Evolutionary conservation across 2,329 filamentous ascomycete genomes (phyloP).

Genomic region (Trichoderma lentiforme): DNA sequence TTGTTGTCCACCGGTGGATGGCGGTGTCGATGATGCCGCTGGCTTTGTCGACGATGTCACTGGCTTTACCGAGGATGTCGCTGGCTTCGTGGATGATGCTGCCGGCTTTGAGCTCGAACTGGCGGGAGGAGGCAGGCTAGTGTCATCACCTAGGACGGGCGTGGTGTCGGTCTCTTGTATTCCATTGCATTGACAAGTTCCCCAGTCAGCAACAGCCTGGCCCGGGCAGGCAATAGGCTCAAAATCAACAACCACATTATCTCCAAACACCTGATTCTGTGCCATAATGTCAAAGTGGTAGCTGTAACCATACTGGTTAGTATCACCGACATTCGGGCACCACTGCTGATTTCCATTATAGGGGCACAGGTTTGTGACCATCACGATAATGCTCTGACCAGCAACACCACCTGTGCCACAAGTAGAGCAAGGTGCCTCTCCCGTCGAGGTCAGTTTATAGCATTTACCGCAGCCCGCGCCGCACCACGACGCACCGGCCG

Average conservation of each 20-base stretch:
- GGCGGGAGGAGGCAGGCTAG: not conserved
- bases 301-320: slow-evolving; percentile 10
- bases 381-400: slow-evolving; percentile 11
- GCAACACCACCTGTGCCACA: slow-evolving; percentile 3
- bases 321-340: not conserved
- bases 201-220: slow-evolving; percentile 1
- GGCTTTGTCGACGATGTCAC: not conserved
- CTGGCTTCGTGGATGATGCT: not conserved
- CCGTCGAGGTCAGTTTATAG: slow-evolving; percentile 6
- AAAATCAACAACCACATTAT: slow-evolving; percentile 11
- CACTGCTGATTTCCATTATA: slow-evolving; percentile 8
- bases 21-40: not conserved
- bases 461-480: slow-evolving; percentile 11
- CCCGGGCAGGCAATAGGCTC: slow-evolving; percentile 5
- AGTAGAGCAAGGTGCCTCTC: not conserved
- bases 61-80: not conserved
- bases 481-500: slow-evolving; percentile 7
- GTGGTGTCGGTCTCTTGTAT: slow-evolving; percentile 2
- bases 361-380: slow-evolving; percentile 11
- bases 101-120: not conserved
- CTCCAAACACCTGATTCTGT: not conserved
- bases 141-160: not conserved
- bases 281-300: slow-evolving; percentile 14
- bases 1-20: not conserved
- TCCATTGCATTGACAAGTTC: not conserved